Base-by-base conservation (phyloP, 768 basidiomycete species). In the Leccinum rimulosum region DNA sequence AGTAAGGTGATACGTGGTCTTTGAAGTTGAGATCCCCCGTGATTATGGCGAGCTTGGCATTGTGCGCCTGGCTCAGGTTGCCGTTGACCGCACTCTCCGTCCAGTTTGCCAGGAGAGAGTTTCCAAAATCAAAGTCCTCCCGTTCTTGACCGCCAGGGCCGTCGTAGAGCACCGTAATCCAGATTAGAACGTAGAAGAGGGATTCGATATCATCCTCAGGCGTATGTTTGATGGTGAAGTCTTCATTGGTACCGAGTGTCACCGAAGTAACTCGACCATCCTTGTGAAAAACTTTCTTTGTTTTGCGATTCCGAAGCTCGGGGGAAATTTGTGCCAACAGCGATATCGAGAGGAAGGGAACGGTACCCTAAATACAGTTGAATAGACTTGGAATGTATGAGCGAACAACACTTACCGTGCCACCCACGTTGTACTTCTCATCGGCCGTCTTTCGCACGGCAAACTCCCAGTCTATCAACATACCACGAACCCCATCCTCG, bases 401-500 rank as follows among this genome's bases (percentile, higher is more conserved):
- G 15, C 6, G 7, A 11, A 27, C 28, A 40, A 8, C 10, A 50
- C 52, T 27, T n/a, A 54, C 52, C 4, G 52, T 54, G 3, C 52
- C 52, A n/a, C 52, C 38, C 9, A 54, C 38, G 22, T 38, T 43
- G 22, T 54, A 54, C 17, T 3, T 8, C 14, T 28, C 25, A 8
- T 2, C 28, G 14, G 6, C 4, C 2, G 38, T 54, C 15, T 15
- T 54, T 14, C 43, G 12, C 17, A 54, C 52, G 3, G 38, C 38
- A 17, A 54, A 54, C 27, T 54, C 52, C 52, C 52, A 54, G 17
- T 54, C 40, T 7, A 54, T 40, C 5, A 54, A 27, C 36, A 54
- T 40, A 12, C 52, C 52, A 28, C 17, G 14, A 11, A 15, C n/a
- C 38, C 14, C 14, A 27, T 43, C 38, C 7, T n/a, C 33, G 38